Base-by-base conservation (phyloP, 306 rosid species). In the Sicyos edulis region DNA sequence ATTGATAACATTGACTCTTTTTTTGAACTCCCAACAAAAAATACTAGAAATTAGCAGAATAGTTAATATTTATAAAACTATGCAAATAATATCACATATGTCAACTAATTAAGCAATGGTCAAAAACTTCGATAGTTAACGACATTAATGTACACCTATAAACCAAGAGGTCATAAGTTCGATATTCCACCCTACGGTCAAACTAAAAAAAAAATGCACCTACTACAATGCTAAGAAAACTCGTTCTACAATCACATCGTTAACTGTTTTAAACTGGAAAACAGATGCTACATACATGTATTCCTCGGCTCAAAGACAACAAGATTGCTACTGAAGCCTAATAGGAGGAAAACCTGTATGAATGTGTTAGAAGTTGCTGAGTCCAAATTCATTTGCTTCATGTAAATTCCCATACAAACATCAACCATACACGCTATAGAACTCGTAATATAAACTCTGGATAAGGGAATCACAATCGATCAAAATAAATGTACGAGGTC, bases 401-500 rank as follows among this genome's bases (percentile, higher is more conserved):
- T 44, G 42, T 47, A 67, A 13, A 15, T 50, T 69, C 73, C 40
- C 58, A 8, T 1, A 21, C 10, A 14, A 50, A 70, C 29, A 50
- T 52, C 16, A 37, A 70, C 49, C 47, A 5, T 26, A 70, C 19
- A 5, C 8, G 2, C 55, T 1, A 45, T 13, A 45, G 55, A 67
- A 67, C 56, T n/a, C 72, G 7, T 14, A 20, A 45, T 67, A 45
- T 55, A 13, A 45, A 67, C 55, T 47, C 45, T 19, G 37, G 79
- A 75, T 76, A 71, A 17, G 76, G 78, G 26, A 76, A 54, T 61
- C 61, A 26, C 29, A 58, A 32, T 32, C 37, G 37, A 74, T 75
- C 78, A 80, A 78, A 81, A 87, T 52, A 83, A 74, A 59, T 84
- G 77, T 76, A 70, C 59, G 53, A 83, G 76, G 75, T 87, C 84